Percentiles rank a stretch among this genome's conserved stretches.
These are phyloP conservation scores for Fraxinus greggii DNA, from an alignment of 305 asterid species.

Conservation along the genomic window DNA sequence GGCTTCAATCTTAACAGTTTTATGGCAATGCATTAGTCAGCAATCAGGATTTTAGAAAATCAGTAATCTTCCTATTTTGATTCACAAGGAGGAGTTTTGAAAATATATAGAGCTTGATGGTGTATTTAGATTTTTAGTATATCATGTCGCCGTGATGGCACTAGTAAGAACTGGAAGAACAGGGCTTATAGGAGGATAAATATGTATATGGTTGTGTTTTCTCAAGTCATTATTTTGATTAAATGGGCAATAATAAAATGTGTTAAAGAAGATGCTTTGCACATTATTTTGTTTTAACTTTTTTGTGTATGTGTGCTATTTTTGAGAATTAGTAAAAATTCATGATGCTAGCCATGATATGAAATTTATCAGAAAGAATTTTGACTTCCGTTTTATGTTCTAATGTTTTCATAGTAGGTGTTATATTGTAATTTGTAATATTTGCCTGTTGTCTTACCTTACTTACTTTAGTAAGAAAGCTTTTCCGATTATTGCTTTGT, in stretches of 20 bases:
- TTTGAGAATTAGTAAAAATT: not conserved
- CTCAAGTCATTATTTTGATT: not conserved
- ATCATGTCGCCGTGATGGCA: not conserved
- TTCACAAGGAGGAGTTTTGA: slow-evolving; percentile 17
- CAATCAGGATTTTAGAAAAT: slow-evolving; percentile 1
- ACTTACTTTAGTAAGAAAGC: slow-evolving; percentile 6
- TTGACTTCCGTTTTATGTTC: slow-evolving; percentile 5
- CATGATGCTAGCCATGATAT: not conserved
- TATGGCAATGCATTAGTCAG: not conserved
- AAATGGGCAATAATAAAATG: slow-evolving; percentile 14
- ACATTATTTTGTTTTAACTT: not conserved
- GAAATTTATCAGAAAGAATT: not conserved
- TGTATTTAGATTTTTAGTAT: not conserved
- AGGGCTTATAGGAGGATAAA: not conserved
- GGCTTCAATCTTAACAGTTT: not conserved
- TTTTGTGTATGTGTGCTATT: not conserved
- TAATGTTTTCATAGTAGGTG: slow-evolving; percentile 10
- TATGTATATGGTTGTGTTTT: not conserved
- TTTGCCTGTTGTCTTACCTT: slow-evolving; percentile 15
- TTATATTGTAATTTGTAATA: slow-evolving; percentile 2
- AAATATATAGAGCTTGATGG: slow-evolving; percentile 5
- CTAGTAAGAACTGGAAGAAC: not conserved
- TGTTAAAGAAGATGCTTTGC: slow-evolving; percentile 5
- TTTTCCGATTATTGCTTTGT: slow-evolving; percentile 22
- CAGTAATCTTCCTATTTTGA: not conserved